Conservation (phyloP, 768 basidiomycete genomes). For the Suillus subluteus region DNA sequence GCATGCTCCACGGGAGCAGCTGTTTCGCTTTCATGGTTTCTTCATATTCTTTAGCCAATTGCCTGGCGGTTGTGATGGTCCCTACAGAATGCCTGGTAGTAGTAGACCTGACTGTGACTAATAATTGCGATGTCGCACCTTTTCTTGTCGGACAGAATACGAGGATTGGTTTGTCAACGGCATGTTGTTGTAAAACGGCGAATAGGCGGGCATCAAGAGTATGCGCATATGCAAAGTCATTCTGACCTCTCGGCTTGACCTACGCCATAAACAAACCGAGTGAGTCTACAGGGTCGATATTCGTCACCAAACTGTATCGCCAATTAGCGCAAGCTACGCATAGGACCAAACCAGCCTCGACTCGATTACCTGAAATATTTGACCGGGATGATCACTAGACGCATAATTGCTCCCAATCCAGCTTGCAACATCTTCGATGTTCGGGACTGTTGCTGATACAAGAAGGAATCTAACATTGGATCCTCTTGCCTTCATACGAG, state of each 20-base stretch:
- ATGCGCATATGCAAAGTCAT: conserved; percentile 79
- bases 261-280: conserved; percentile 74
- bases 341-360: not conserved
- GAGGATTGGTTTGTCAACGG: conserved; percentile 80
- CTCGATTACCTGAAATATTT: conserved; percentile 65
- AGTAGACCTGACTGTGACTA: conserved; percentile 1
- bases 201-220: conserved; percentile 77
- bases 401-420: conserved; percentile 70
- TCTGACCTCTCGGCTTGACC: conserved; percentile 60
- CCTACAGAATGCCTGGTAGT: conserved; percentile 37
- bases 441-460: conserved; percentile 93
- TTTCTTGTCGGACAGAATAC: conserved; percentile 90
- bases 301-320: conserved; percentile 83
- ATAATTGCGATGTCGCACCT: conserved; percentile 45
- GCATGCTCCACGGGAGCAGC: conserved; percentile 69
- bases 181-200: conserved; percentile 69
- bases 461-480: conserved; percentile 79
- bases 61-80: conserved; percentile 71
- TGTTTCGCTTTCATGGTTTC: conserved; percentile 53
- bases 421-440: conserved; percentile 83
- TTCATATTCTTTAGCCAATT: conserved; percentile 72
- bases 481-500: conserved; percentile 85
- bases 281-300: conserved; percentile 84
- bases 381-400: conserved; percentile 47
- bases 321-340: conserved; percentile 8